A percentile compares a stretch with the other conserved stretches of the same genome.
Evolutionary conservation across 1,284 basidiomycete genomes (phyloP).

Genomic region (Microbotryum violaceum): DNA sequence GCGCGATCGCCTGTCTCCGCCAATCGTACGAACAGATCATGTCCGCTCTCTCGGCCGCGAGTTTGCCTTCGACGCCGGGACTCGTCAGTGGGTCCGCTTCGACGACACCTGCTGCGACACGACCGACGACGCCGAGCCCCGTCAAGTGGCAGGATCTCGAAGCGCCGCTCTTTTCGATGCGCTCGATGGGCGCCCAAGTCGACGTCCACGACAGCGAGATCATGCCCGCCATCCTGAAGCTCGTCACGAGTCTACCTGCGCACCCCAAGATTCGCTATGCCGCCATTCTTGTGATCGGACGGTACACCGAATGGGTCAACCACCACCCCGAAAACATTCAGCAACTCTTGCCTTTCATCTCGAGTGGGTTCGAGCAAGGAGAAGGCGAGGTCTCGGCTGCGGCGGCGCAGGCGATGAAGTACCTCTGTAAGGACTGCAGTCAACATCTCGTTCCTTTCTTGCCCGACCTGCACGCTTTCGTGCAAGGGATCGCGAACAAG

Average conservation of each 20-base stretch:
- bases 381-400: constrained; percentile 66
- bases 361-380: constrained; percentile 74
- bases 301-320: constrained; percentile 96
- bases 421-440: constrained; percentile 87
- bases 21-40: constrained; percentile 75
- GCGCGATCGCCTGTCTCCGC: constrained; percentile 73
- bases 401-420: constrained; percentile 92
- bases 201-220: constrained; percentile 74
- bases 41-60: constrained; percentile 52
- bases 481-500: constrained; percentile 65
- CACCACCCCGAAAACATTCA: constrained; percentile 80
- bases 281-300: constrained; percentile 84
- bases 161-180: constrained; percentile 93
- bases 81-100: constrained; percentile 4
- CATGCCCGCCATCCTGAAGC: constrained; percentile 89
- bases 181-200: constrained; percentile 95
- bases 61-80: neutral
- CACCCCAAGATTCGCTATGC: constrained; percentile 94
- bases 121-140: no score
- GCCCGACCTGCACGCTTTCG: constrained; percentile 83
- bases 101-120: neutral
- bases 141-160: constrained; percentile 90
- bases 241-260: constrained; percentile 79
- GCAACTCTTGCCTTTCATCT: constrained; percentile 82
- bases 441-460: constrained; percentile 86